A percentile compares a stretch with the other conserved stretches of the same genome.
These are phyloP conservation scores for Suillus sp. DNA, from an alignment of 768 basidiomycete genomes.

Conservation along the genomic window DNA sequence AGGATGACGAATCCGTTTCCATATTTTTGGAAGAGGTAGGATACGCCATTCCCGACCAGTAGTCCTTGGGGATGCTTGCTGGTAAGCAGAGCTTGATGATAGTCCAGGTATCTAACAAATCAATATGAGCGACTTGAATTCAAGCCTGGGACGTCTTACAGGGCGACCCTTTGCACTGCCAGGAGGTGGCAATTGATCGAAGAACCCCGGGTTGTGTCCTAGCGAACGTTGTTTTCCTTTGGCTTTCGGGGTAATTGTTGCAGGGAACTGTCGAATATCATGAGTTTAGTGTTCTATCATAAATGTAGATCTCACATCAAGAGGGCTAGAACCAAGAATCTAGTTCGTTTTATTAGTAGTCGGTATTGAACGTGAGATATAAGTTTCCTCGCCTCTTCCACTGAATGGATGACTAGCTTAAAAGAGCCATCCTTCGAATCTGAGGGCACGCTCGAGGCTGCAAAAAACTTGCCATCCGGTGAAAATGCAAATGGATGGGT, in stretches of 20 bases:
- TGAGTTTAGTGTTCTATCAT: neutral
- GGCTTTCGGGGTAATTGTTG: neutral
- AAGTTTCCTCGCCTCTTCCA: neutral
- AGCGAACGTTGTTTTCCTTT: neutral
- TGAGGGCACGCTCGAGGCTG: constrained; percentile 1
- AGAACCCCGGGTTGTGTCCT: neutral
- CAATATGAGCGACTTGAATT: neutral
- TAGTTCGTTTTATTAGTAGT: neutral
- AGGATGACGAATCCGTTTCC: constrained; percentile 2
- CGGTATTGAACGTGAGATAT: neutral
- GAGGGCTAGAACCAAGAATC: neutral
- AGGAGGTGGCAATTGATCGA: neutral
- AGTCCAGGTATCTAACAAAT: neutral
- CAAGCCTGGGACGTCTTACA: neutral
- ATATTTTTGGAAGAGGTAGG: neutral
- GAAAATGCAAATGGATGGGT: constrained; percentile 9
- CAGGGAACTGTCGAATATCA: neutral
- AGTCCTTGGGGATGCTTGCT: neutral
- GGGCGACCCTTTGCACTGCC: too few relatives aligned
- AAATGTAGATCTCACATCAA: constrained; percentile 3
- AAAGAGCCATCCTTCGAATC: neutral
- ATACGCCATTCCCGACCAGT: neutral
- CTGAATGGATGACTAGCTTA: neutral
- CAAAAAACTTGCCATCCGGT: neutral
- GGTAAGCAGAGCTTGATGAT: too few relatives aligned